Conservation (phyloP, 1,139 yeast species). For the Trichomonascaceae sp. region DNA sequence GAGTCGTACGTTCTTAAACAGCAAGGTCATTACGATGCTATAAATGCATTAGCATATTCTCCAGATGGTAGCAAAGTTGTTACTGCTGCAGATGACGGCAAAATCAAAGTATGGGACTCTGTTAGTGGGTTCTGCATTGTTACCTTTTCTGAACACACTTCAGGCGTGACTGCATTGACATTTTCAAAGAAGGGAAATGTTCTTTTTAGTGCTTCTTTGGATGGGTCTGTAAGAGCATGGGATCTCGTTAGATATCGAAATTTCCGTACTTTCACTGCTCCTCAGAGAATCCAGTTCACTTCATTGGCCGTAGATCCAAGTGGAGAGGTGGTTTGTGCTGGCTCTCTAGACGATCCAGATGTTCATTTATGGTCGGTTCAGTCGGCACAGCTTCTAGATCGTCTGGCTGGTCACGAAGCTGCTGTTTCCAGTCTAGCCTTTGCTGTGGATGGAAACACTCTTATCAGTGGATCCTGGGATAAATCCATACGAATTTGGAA, state of each 20-base stretch:
- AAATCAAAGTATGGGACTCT: slow-evolving; percentile 93
- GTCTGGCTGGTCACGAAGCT: slow-evolving; percentile 89
- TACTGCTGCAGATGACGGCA: slow-evolving; percentile 96
- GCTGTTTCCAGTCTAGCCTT: slow-evolving; percentile 87
- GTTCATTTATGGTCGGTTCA: slow-evolving; percentile 97
- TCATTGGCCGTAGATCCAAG: slow-evolving; percentile 94
- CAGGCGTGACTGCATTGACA: slow-evolving; percentile 81
- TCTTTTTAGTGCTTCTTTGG: slow-evolving; percentile 81
- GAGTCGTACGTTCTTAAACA: slow-evolving; percentile 92
- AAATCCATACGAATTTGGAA: slow-evolving; percentile 91
- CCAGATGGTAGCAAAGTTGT: slow-evolving; percentile 93
- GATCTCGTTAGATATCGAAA: slow-evolving; percentile 89
- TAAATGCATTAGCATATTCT: slow-evolving; percentile 78
- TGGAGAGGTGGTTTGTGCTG: slow-evolving; percentile 95
- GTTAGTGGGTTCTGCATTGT: slow-evolving; percentile 87
- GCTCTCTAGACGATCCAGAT: slow-evolving; percentile 83
- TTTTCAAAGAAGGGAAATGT: slow-evolving; percentile 89
- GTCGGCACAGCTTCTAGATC: slow-evolving; percentile 84
- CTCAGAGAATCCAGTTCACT: slow-evolving; percentile 80
- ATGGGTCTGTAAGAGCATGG: slow-evolving; percentile 98
- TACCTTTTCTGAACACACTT: slow-evolving; percentile 85
- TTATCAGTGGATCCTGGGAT: slow-evolving; percentile 97
- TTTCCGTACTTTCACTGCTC: slow-evolving; percentile 88
- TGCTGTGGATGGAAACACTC: slow-evolving; percentile 60
- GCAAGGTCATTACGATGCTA: slow-evolving; percentile 93